Evolutionary conservation across 2,329 filamentous ascomycete genomes (phyloP).

Genomic region (Fusarium stilboides): DNA sequence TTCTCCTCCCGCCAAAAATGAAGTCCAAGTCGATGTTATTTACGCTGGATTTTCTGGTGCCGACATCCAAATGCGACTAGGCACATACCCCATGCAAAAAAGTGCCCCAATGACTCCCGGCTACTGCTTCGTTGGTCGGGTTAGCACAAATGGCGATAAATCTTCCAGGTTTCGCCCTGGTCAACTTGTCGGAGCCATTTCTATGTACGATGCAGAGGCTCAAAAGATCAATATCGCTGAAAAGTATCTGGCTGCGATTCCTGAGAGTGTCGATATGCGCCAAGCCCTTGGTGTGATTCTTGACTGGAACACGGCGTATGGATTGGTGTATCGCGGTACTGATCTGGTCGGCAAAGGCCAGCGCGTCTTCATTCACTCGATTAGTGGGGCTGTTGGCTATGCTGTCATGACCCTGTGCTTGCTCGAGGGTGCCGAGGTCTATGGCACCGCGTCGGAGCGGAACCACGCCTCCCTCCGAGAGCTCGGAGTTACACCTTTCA

Average conservation of each 20-base stretch:
- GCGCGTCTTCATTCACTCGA: conserved; percentile 65
- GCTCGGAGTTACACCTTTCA: conserved; percentile 60
- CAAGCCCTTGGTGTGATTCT: conserved; percentile 59
- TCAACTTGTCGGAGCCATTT: conserved; percentile 56
- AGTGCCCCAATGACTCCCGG: conserved; percentile 64
- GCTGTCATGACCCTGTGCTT: conserved; percentile 60
- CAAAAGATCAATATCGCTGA: conserved; percentile 63
- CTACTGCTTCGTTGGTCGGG: conserved; percentile 63
- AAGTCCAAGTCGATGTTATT: conserved; percentile 64
- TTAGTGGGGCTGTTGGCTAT: conserved; percentile 65
- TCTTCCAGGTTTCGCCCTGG: conserved; percentile 52
- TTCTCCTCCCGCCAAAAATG: conserved; percentile 56
- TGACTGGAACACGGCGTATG: conserved; percentile 63
- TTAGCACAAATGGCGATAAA: conserved; percentile 57
- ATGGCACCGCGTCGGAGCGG: conserved; percentile 63
- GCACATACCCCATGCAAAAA: conserved; percentile 63
- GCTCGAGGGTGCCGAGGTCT: conserved; percentile 62
- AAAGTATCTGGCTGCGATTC: conserved; percentile 62
- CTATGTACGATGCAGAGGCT: conserved; percentile 61
- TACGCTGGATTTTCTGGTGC: conserved; percentile 64
- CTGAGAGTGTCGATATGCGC: conserved; percentile 57
- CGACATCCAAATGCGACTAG: conserved; percentile 66
- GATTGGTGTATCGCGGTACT: conserved; percentile 56
- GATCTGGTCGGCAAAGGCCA: conserved; percentile 59
- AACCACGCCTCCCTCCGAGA: conserved; percentile 60